These are phyloP conservation scores for Xerocomus minutiporus DNA, from an alignment of 1,284 basidiomycete species.

Conservation along the genomic window DNA sequence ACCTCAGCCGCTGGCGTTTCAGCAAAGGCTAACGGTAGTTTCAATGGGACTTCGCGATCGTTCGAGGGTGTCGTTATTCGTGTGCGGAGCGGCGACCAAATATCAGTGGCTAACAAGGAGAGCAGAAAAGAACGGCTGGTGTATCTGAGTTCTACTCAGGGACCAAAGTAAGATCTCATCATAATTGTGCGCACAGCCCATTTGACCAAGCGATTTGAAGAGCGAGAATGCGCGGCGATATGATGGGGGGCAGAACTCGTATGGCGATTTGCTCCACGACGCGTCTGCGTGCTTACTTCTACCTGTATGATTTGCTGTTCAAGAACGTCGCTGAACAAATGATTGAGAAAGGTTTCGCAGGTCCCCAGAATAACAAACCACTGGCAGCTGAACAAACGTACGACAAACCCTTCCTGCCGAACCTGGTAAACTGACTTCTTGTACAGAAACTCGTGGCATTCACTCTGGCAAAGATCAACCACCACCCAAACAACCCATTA, in stretches of 20 bases:
- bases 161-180: constrained; percentile 60
- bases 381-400: constrained; percentile 91
- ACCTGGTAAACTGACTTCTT: not conserved
- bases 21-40: constrained; percentile 42
- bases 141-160: constrained; percentile 86
- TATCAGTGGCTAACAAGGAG: constrained; percentile 77
- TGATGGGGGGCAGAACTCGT: constrained; percentile 79
- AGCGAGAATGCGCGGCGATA: constrained; percentile 86
- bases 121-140: constrained; percentile 75
- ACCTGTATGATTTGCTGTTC: constrained; percentile 1
- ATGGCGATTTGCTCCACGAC: constrained; percentile 25
- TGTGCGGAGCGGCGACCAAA: constrained; percentile 90
- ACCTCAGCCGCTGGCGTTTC: constrained; percentile 33
- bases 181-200: not conserved
- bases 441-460: constrained; percentile 78
- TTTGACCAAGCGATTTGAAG: constrained; percentile 47
- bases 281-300: constrained; percentile 5
- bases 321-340: constrained; percentile 91
- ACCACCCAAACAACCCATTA: constrained; percentile 67
- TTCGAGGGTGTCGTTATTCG: constrained; percentile 87
- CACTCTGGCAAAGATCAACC: constrained; percentile 90
- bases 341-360: constrained; percentile 89
- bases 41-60: constrained; percentile 29
- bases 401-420: constrained; percentile 28
- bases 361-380: constrained; percentile 88